Base-by-base conservation (phyloP, 495 filamentous ascomycete species). In the Evansstolkia leycettana region DNA sequence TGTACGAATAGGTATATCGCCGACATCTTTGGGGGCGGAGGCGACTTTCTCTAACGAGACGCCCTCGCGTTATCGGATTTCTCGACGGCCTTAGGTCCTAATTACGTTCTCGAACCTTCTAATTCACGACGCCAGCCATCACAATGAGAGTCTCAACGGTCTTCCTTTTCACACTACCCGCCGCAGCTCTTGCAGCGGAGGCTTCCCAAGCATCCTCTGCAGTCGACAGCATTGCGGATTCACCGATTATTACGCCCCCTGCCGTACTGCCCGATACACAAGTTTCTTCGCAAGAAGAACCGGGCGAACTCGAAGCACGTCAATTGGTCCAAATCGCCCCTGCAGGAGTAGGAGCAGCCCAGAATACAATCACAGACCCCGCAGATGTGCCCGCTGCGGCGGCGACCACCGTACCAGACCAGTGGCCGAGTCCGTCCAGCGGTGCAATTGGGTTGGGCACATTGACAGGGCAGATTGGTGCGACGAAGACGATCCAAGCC, bases 401-500 rank as follows among this genome's bases (percentile, higher is more conserved):
- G 7, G 20, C 17, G 5, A 33, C 6, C 17, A 17, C 30, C 5
- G 13, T 33, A 7, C 30, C 30, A 3, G 30, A 33, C 17, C 30
- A 33, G 26, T 42, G 44, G 39, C 16, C 39, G n/a, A 34, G 26
- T 3, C 31, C 40, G 11, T 36, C 38, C 5, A 45, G 31, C 8
- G 39, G 37, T 4, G 34, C 36, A 2, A 46, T 47, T 24, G 45
- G 45, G 5, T 28, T 53, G 19, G 43, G 48, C 30, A 41, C 42
- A 14, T 37, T 48, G n/a, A 47, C 38, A n/a, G 31, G 32, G 19
- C 12, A 26, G 5, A 16, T 37, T 10, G 40, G 30, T 15, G 30
- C 34, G 1, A 38, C 28, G 16, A 14, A 28, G 30, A 25, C 40
- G 20, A 7, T 37, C 40, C 29, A 37, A 3, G 58, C 51, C 25